A percentile compares a stretch with the other conserved stretches of the same genome.
Evolutionary conservation across 768 basidiomycete species (phyloP).

Genomic region (Mycena galericulata): DNA sequence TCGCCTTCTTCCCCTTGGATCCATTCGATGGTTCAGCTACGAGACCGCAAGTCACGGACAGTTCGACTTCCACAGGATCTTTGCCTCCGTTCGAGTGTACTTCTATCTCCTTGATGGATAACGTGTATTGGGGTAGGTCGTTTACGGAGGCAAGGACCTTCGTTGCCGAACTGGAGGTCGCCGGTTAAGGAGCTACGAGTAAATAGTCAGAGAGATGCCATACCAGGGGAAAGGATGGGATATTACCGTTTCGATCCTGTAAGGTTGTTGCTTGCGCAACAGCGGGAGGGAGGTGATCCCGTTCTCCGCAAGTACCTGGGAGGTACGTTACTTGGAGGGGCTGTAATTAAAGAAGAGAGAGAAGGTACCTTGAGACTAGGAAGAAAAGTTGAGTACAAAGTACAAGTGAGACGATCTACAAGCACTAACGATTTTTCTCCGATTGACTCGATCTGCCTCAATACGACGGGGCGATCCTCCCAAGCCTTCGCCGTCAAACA

Average conservation of each 20-base stretch:
- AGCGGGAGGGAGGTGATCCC: constrained; percentile 73
- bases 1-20: constrained; percentile 58
- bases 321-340: background rate
- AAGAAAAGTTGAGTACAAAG: background rate
- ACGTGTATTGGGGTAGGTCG: constrained; percentile 74
- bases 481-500: constrained; percentile 88
- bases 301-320: constrained; percentile 78
- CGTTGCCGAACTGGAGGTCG: constrained; percentile 79
- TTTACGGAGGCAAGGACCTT: constrained; percentile 69
- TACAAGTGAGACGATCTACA: background rate
- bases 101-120: constrained; percentile 63
- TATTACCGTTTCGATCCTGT: constrained; percentile 73
- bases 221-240: background rate
- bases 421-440: constrained; percentile 88
- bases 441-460: constrained; percentile 90
- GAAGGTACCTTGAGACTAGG: constrained; percentile 49
- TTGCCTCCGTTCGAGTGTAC: constrained; percentile 59
- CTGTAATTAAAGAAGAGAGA: background rate
- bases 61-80: constrained; percentile 66
- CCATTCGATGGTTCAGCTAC: constrained; percentile 41
- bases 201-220: constrained; percentile 20
- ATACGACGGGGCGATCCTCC: constrained; percentile 88
- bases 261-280: constrained; percentile 67
- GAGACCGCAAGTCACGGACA: constrained; percentile 70
- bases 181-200: constrained; percentile 76